Percentiles rank a stretch among this genome's conserved stretches.
Conservation (phyloP, 2,329 filamentous ascomycete genomes). For the Pseudopithomyces chartarum region DNA sequence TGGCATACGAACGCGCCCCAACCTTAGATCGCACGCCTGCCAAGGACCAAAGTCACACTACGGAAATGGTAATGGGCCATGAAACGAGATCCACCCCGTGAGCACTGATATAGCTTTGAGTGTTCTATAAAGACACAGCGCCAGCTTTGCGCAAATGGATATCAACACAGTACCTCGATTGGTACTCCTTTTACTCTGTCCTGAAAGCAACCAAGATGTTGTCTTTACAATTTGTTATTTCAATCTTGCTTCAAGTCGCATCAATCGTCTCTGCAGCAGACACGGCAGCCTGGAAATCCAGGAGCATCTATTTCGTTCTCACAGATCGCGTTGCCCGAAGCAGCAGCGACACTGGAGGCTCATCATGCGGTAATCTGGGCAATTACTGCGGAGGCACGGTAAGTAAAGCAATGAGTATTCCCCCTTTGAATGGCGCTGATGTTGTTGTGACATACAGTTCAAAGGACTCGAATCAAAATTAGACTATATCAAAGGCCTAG, state of each 20-base stretch:
- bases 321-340: constrained; percentile 44
- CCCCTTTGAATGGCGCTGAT: background rate
- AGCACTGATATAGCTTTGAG: background rate
- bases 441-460: constrained; percentile 33
- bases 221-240: constrained; percentile 18
- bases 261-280: constrained; percentile 33
- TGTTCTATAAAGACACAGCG: background rate
- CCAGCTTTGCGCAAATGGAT: background rate
- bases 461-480: constrained; percentile 54
- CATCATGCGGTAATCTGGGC: constrained; percentile 34
- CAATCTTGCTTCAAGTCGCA: constrained; percentile 21
- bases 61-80: background rate
- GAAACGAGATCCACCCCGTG: background rate
- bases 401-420: background rate
- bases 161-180: background rate
- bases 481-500: constrained; percentile 57
- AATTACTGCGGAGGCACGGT: constrained; percentile 57
- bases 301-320: constrained; percentile 44
- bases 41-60: background rate
- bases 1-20: background rate
- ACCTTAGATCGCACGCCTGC: background rate
- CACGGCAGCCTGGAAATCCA: constrained; percentile 42
- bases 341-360: constrained; percentile 38
- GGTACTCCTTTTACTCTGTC: background rate
- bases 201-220: constrained; percentile 9